Conservation (phyloP, 2,329 filamentous ascomycete species). For the Fusarium pseudocircinatum region DNA sequence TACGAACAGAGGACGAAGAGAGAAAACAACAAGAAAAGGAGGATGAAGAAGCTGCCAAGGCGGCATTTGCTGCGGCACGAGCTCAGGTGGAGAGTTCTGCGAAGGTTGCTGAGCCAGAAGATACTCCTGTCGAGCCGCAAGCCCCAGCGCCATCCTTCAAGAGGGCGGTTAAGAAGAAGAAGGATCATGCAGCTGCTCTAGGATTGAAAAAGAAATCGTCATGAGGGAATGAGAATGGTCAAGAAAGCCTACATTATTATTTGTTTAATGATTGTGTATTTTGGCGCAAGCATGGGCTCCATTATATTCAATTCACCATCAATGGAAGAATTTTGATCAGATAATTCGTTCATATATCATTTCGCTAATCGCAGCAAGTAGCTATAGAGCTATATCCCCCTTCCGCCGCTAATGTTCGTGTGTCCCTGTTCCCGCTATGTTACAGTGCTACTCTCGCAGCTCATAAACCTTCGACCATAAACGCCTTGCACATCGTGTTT, state of each 20-base stretch:
- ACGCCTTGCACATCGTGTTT: slow-evolving; percentile 35
- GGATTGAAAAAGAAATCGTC: slow-evolving; percentile 90
- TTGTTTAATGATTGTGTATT: not conserved
- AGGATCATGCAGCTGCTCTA: slow-evolving; percentile 76
- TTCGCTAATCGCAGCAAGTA: slow-evolving; percentile 3
- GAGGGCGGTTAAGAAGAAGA: slow-evolving; percentile 85
- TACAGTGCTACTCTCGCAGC: slow-evolving; percentile 9
- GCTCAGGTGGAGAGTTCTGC: slow-evolving; percentile 64
- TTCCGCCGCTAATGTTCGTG: slow-evolving; percentile 6
- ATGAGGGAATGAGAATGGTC: slow-evolving; percentile 12
- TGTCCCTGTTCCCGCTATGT: not conserved
- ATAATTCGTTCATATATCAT: slow-evolving; percentile 22
- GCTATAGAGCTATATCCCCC: not conserved
- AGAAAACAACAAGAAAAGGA: slow-evolving; percentile 76
- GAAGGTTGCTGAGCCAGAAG: slow-evolving; percentile 53
- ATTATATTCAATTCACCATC: not conserved
- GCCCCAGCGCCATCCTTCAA: slow-evolving; percentile 64
- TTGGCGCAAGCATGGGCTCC: not conserved
- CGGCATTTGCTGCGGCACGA: slow-evolving; percentile 76
- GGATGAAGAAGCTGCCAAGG: slow-evolving; percentile 81
- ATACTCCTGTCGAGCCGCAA: not conserved
- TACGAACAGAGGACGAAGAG: slow-evolving; percentile 67
- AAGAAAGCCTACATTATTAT: fast-evolving
- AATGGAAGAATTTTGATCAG: not conserved
- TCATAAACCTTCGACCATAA: slow-evolving; percentile 2